Percentiles rank a stretch among this genome's conserved stretches.
These are phyloP conservation scores for Heimioporus sp. DNA, from an alignment of 768 basidiomycete species.

Conservation along the genomic window DNA sequence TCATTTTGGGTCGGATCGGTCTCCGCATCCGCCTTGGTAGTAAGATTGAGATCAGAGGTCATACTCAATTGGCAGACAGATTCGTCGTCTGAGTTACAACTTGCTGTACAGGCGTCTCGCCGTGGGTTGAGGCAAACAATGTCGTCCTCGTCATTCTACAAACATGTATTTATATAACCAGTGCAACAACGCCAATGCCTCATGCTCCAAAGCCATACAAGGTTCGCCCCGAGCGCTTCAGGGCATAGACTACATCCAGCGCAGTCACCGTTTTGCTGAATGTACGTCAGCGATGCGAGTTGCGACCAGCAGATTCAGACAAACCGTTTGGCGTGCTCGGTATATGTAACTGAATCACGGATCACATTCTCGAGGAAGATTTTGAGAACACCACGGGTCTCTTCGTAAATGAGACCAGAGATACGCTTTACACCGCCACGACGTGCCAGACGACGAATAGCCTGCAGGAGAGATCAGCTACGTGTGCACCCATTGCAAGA, in stretches of 20 bases:
- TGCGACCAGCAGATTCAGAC: background rate
- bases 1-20: constrained; percentile 11
- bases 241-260: constrained; percentile 78
- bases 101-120: background rate
- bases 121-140: too few species aligned
- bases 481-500: constrained; percentile 25
- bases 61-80: background rate
- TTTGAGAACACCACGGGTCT: constrained; percentile 89
- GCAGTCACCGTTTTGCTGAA: constrained; percentile 74
- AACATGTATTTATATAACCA: too few species aligned
- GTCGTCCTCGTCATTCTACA: too few species aligned
- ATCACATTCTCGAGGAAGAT: constrained; percentile 84
- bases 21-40: constrained; percentile 14
- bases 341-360: constrained; percentile 88
- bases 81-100: background rate
- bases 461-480: constrained; percentile 67
- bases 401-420: constrained; percentile 86
- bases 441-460: constrained; percentile 82
- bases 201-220: constrained; percentile 79
- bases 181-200: background rate
- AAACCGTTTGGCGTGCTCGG: constrained; percentile 81
- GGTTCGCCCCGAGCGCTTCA: constrained; percentile 72
- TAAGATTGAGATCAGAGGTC: constrained; percentile 18
- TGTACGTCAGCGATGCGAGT: constrained; percentile 1
- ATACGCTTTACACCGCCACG: constrained; percentile 95